Evolutionary conservation across 495 filamentous ascomycete genomes (phyloP).

Genomic region (Tetracladium setigerum): DNA sequence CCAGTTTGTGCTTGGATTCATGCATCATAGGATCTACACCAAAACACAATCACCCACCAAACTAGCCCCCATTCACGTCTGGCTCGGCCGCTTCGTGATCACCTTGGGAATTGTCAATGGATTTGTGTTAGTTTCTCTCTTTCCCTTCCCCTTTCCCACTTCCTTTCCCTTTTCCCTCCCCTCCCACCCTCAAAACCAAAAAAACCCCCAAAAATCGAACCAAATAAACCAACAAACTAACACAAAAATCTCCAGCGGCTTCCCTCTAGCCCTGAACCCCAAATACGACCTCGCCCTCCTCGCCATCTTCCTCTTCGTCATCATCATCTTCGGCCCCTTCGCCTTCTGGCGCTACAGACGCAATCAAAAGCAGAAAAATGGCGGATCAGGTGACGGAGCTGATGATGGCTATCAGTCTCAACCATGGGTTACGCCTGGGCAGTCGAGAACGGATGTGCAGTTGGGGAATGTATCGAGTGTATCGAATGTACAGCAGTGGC

Average conservation of each 20-base stretch:
- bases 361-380: constrained; percentile 2
- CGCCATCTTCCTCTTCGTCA: constrained; percentile 23
- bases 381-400: background rate
- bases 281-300: constrained; percentile 28
- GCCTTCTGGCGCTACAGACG: constrained; percentile 7
- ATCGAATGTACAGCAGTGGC: too few relatives aligned
- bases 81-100: constrained; percentile 44
- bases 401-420: constrained; percentile 2
- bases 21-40: constrained; percentile 41
- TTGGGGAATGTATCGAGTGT: too few relatives aligned
- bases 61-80: constrained; percentile 38
- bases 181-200: too few relatives aligned
- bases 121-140: constrained; percentile 28
- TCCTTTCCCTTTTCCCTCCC: background rate
- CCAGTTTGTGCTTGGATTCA: constrained; percentile 40
- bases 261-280: constrained; percentile 29
- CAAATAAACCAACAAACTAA: too few relatives aligned
- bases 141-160: background rate
- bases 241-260: constrained; percentile 27
- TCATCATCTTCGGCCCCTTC: constrained; percentile 18
- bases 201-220: too few relatives aligned
- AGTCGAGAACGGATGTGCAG: too few relatives aligned
- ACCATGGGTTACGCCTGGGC: too few relatives aligned
- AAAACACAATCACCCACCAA: constrained; percentile 34
- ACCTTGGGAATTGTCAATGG: constrained; percentile 42